Evolutionary conservation across 805 yeast genomes (phyloP), one percentile per base, ranked within the genome.

Genomic region (Myxozyma nipponensis): DNA sequence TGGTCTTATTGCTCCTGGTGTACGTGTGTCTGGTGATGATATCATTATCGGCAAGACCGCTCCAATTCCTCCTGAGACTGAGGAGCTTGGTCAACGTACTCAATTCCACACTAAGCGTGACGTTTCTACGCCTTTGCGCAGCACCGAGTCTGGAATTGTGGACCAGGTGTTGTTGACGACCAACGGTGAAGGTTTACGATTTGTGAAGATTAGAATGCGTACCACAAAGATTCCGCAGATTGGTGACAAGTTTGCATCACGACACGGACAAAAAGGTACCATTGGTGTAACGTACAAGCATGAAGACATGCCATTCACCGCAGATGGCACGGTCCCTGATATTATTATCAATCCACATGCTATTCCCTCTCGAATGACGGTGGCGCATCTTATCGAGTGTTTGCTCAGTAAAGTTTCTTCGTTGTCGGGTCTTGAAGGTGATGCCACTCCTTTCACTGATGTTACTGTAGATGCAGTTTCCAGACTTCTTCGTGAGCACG

Each of bases 291-390:
- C 98, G 0, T 93, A 91, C 68, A 81, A 97, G 69, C 93, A 91
- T 69, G 99, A 93, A 71, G 99, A 93, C 69, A 91, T 93, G 98
- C 99, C 98, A 25, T 93, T 93, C 69, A 83, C 95, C 6, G 77
- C 87, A 2, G 95, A 91, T 69, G 99, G 99, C 69, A 71, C 91
- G 67, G 97, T 91, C 35, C 99, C 99, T 5, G 99, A 93, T 73
- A 77, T 93, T 66, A 88, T 93, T 64, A 93, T 93, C 68, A 93
- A 93, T 70, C 99, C 99, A 1, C 99, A 93, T 72, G 98, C 98
- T 67, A 93, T 93, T 79, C 99, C 99, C 62, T 93, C 99, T 51
- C 97, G 99, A 79, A 93, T 93, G 99, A 93, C 99, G 37, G 98
- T 93, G 54, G 99, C 98, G 44, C 98, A 93, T 77, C 84, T 93